These are phyloP conservation scores for Teratosphaeria viscida DNA, from an alignment of 2,329 filamentous ascomycete genomes.

Conservation along the genomic window DNA sequence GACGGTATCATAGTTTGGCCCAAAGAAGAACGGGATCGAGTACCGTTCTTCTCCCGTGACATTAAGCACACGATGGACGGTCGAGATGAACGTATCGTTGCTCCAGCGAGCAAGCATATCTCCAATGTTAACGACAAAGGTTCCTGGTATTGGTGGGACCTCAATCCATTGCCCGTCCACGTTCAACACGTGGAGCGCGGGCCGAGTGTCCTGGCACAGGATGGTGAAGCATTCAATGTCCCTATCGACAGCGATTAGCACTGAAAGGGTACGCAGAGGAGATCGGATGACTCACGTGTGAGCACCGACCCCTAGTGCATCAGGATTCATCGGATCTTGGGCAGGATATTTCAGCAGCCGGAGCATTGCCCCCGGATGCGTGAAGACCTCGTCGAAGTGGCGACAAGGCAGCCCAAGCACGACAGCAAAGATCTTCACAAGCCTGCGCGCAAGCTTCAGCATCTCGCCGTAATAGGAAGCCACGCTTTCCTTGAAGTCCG, in stretches of 20 bases:
- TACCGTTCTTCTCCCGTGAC: too few relatives aligned
- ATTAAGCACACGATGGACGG: constrained; percentile 38
- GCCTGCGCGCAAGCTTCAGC: constrained; percentile 27
- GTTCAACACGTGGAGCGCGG: constrained; percentile 16
- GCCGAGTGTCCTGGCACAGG: constrained; percentile 9
- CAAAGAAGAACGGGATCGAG: too few relatives aligned
- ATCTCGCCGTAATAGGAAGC: constrained; percentile 28
- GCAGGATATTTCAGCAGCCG: constrained; percentile 31
- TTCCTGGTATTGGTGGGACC: constrained; percentile 34
- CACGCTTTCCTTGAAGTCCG: constrained; percentile 26
- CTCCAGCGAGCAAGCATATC: constrained; percentile 39
- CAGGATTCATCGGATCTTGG: constrained; percentile 9
- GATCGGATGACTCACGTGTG: constrained; percentile 12
- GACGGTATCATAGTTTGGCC: too few relatives aligned
- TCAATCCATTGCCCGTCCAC: constrained; percentile 33
- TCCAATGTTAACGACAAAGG: constrained; percentile 42
- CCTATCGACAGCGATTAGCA: not conserved
- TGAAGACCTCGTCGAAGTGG: constrained; percentile 29
- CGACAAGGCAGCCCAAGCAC: constrained; percentile 26
- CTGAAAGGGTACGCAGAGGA: not conserved
- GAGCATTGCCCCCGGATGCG: constrained; percentile 29
- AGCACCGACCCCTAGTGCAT: constrained; percentile 27
- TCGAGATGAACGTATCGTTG: constrained; percentile 35
- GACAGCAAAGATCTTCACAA: constrained; percentile 30
- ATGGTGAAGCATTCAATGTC: constrained; percentile 20